These are phyloP conservation scores for Gamarada debralockiae DNA, from an alignment of 495 filamentous ascomycete species.

Conservation along the genomic window DNA sequence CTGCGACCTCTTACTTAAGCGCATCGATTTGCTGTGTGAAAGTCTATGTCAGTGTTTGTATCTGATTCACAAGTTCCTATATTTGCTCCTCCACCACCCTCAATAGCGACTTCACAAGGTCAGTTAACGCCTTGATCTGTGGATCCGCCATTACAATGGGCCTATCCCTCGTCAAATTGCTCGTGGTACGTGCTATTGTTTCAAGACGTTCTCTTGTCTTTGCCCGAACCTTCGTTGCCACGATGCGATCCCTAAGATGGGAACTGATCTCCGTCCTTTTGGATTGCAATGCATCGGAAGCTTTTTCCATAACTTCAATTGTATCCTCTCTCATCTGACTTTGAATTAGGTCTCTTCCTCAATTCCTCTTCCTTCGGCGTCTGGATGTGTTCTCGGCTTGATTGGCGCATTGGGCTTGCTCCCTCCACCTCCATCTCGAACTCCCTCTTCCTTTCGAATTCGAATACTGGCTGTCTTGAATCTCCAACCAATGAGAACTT, in stretches of 20 bases:
- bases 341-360: neutral
- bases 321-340: constrained; percentile 6
- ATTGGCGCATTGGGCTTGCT: constrained; percentile 3
- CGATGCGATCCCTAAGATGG: constrained; percentile 2
- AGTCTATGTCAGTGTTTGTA: neutral
- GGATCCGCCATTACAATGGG: neutral
- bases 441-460: too few species aligned
- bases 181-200: too few species aligned
- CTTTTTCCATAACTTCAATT: constrained; percentile 2
- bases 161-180: too few species aligned
- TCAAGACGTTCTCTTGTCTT: too few species aligned
- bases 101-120: neutral
- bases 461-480: too few species aligned
- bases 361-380: constrained; percentile 6
- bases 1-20: too few species aligned
- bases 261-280: constrained; percentile 10
- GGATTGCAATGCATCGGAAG: neutral
- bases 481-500: too few species aligned
- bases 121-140: neutral
- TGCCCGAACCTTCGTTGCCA: constrained; percentile 7
- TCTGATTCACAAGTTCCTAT: neutral
- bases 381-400: constrained; percentile 14
- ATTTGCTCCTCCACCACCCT: neutral
- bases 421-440: too few species aligned
- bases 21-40: too few species aligned